These are phyloP conservation scores for Eremothecium sinecaudum DNA, from an alignment of 1,139 yeast genomes.

Conservation along the genomic window DNA sequence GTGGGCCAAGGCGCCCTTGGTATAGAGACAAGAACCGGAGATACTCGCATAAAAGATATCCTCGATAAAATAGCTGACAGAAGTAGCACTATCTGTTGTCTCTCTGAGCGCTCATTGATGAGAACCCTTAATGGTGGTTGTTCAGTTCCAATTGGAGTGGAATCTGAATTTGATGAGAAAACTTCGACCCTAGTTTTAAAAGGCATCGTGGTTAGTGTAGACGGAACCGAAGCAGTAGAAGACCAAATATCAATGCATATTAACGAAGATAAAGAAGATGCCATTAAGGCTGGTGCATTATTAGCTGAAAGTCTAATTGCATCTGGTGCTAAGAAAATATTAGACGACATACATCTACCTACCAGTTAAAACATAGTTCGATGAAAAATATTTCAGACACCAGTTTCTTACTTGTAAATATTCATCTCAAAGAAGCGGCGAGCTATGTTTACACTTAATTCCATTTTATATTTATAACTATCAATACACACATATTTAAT, in stretches of 20 bases:
- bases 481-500: neutral
- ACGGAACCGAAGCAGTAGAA: slow-evolving; percentile 39
- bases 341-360: slow-evolving; percentile 63
- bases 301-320: slow-evolving; percentile 61
- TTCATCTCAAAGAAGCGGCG: no score
- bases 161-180: slow-evolving; percentile 43
- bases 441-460: no score
- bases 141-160: slow-evolving; percentile 92
- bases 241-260: slow-evolving; percentile 23
- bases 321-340: slow-evolving; percentile 73
- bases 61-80: slow-evolving; percentile 57
- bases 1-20: slow-evolving; percentile 98
- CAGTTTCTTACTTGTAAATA: no score
- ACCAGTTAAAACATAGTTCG: neutral
- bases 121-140: slow-evolving; percentile 93
- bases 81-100: slow-evolving; percentile 63
- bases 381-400: no score
- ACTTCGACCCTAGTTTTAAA: slow-evolving; percentile 42
- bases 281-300: slow-evolving; percentile 58
- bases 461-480: neutral
- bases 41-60: slow-evolving; percentile 46
- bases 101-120: slow-evolving; percentile 87
- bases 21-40: slow-evolving; percentile 71
- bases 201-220: slow-evolving; percentile 57
- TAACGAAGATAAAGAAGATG: slow-evolving; percentile 41